These are phyloP conservation scores for Aspergillus carbonarius DNA, from an alignment of 2,329 filamentous ascomycete genomes.

Conservation along the genomic window DNA sequence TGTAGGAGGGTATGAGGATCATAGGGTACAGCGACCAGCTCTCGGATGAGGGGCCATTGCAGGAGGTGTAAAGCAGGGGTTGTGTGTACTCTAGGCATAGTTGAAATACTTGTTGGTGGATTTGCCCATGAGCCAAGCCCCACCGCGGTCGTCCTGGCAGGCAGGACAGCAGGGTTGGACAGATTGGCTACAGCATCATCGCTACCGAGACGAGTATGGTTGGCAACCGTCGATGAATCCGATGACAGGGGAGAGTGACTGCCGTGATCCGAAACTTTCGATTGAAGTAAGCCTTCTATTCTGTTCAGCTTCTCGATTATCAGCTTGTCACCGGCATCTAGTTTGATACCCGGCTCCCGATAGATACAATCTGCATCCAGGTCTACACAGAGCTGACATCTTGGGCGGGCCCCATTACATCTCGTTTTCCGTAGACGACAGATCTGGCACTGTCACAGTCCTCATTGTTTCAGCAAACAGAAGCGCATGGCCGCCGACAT, in stretches of 20 bases:
- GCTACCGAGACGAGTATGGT: conserved; percentile 60
- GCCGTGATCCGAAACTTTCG: conserved; percentile 53
- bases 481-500: no score
- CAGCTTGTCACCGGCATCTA: conserved; percentile 82
- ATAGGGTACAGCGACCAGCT: conserved; percentile 73
- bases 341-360: conserved; percentile 80
- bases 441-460: conserved; percentile 65
- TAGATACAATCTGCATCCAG: conserved; percentile 81
- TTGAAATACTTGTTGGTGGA: conserved; percentile 67
- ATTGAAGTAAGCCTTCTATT: conserved; percentile 77
- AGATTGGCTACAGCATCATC: conserved; percentile 52
- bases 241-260: conserved; percentile 48
- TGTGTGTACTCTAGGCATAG: conserved; percentile 82
- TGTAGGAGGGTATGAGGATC: conserved; percentile 80
- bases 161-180: conserved; percentile 13
- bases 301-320: conserved; percentile 75
- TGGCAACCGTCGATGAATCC: conserved; percentile 65
- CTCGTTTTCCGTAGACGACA: conserved; percentile 77
- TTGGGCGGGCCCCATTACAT: conserved; percentile 76
- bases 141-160: conserved; percentile 53
- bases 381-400: conserved; percentile 81
- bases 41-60: conserved; percentile 75
- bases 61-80: conserved; percentile 68
- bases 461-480: neutral
- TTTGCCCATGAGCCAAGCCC: conserved; percentile 72